Evolutionary conservation across 2,329 filamentous ascomycete species (phyloP), one percentile per base, ranked within the genome.

Genomic region (Sporothrix dimorphospora): DNA sequence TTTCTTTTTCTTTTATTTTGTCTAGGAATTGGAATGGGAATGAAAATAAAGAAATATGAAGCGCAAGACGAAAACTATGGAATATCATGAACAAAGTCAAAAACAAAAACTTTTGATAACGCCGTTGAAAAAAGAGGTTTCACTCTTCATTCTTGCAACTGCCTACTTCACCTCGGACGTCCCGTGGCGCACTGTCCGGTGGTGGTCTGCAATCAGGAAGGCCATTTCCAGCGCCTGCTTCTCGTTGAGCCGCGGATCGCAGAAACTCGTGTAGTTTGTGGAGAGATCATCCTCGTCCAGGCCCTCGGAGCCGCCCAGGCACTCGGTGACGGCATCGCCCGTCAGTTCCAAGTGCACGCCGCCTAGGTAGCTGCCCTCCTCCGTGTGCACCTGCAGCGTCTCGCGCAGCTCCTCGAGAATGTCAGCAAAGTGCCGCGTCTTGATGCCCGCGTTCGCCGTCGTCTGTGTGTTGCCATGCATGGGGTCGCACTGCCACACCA

Each of bases 401-500:
- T 94, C 90, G 74, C 91, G 89, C 57, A 99, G 87, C 84, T 99
- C 96, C 1, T 88, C 89, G 80, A 98, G 91, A 77, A 99, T 97
- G 80, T 96, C 92, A 74, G 88, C 89, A 85, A 99, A 99, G 71
- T 92, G 91, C 19, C 96, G 89, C 1, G 96, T 99, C 85, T 99
- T 99, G 83, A 98, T 89, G 34, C 94, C 94, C 0, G 88, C 84
- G 0, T 89, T 87, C 0, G 93, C 95, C 24, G 88, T 86, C 47
- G 88, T 87, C 57, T 86, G 83, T 49, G 89, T 91, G 82, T 92
- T 92, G 74, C 96, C 96, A 82, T 99, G 96, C 96, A 99, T 99
- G 27, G 96, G 96, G 82, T 99, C 96, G 83, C 95, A 98, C 83
- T 98, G 96, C 95, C 95, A 98, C 77, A 98, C 93, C 4, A 97